Evolutionary conservation across 495 filamentous ascomycete species (phyloP), one percentile per base, ranked within the genome.

Genomic region (Xylaria venustula): DNA sequence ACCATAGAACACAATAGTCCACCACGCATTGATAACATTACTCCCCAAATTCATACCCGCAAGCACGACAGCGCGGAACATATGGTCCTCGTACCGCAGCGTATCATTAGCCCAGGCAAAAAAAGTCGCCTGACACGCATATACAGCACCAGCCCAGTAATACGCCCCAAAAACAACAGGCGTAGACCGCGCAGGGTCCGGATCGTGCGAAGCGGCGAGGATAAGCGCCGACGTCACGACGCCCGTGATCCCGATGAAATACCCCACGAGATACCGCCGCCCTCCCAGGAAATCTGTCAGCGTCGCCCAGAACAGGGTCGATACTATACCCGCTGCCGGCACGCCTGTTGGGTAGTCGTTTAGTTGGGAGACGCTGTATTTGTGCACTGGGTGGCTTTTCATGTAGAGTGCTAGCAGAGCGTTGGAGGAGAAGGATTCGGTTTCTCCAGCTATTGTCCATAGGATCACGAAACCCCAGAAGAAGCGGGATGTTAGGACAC

Each of bases 1-100:
- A 1, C 78, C 79, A 61, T 88, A 89, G 67, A 89, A 88, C 15
- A 89, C 51, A 25, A 89, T 81, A 47, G 77, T 82, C 86, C 86
- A 89, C 81, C 81, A 86, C 1, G 81, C 79, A 59, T 83, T 81
- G 2, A 86, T 71, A 2, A 80, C 80, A 64, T 83, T 83, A 50
- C 76, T 81, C 6, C 79, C 77, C 67, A 82, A 72, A 60, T 87
- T 85, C 81, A 85, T 85, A 40, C 79, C 78, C 3, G 79, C 80
- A 40, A 83, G 76, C 2, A 83, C 78, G 28, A 83, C 70, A 3
- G 75, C 76, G 32, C 81, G 73, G 26, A 71, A 71, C 69, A 71
- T 71, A 17, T 67, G 68, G 53, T 78, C 73, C 34, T 79, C 78
- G 40, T 70, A 77, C 3, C 80, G 69, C 69, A 84, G 73, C 11